Evolutionary conservation across 2,329 filamentous ascomycete genomes (phyloP).

Genomic region (Kalmusia sp.): DNA sequence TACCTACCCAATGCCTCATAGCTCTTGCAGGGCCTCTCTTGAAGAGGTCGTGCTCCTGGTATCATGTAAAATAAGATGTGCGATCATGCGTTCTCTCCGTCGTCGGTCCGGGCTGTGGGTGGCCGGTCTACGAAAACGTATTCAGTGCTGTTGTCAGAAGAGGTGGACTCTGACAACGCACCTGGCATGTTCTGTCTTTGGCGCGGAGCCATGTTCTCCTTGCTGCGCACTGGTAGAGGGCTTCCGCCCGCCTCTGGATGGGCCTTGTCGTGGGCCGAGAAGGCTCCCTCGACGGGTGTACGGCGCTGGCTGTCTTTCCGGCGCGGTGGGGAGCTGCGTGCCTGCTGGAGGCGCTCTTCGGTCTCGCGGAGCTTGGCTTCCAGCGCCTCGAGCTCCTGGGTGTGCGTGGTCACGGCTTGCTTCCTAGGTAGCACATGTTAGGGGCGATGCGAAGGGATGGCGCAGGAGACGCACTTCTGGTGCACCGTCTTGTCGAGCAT

Average conservation of each 20-base stretch:
- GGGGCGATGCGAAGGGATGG: slow-evolving; percentile 14
- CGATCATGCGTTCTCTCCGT: slow-evolving; percentile 13
- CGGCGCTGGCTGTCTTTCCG: slow-evolving; percentile 40
- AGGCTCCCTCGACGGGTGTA: slow-evolving; percentile 29
- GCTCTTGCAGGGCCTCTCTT: background rate
- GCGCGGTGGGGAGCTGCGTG: slow-evolving; percentile 39
- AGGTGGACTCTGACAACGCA: slow-evolving; percentile 39
- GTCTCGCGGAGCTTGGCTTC: slow-evolving; percentile 85
- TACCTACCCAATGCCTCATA: slow-evolving; percentile 1
- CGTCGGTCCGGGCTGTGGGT: slow-evolving; percentile 24
- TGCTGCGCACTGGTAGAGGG: slow-evolving; percentile 25
- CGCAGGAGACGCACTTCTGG: slow-evolving; percentile 71
- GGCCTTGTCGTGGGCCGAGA: slow-evolving; percentile 36
- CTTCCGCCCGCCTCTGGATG: slow-evolving; percentile 27
- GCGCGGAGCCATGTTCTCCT: slow-evolving; percentile 13
- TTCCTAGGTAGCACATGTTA: slow-evolving; percentile 64
- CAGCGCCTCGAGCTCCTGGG: slow-evolving; percentile 82
- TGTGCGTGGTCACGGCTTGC: slow-evolving; percentile 75
- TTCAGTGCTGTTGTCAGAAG: slow-evolving; percentile 42
- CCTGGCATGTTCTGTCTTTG: slow-evolving; percentile 34
- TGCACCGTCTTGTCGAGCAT: slow-evolving; percentile 77
- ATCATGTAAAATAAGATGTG: background rate
- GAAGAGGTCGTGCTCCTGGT: slow-evolving; percentile 2
- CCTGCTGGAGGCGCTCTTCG: slow-evolving; percentile 72
- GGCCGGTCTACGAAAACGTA: slow-evolving; percentile 47